Evolutionary conservation across 1,284 basidiomycete species (phyloP), one percentile per base, ranked within the genome.

Genomic region (Ustilago lituana): DNA sequence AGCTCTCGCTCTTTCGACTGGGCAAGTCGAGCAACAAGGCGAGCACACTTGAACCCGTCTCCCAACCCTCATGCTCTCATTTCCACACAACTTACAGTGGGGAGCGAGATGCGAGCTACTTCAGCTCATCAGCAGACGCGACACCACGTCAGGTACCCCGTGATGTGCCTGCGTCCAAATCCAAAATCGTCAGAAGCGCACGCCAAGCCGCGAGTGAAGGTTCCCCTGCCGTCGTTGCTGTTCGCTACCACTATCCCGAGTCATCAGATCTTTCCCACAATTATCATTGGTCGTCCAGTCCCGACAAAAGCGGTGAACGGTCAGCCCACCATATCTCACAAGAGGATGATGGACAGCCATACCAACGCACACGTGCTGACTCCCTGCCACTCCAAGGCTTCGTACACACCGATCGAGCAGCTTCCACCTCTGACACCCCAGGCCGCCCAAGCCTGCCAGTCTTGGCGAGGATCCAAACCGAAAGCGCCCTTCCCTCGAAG

Each of bases 1-100:
- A 56, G 32, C 66, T 69, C 17, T 64, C 60, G 10, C 60, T 69
- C 46, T 69, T 69, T 19, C 66, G 66, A n/a, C 39, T 69, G 14
- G 52, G 29, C 35, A 69, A 69, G 46, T 31, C 59, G 4, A 50
- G 51, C 17, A 29, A 27, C 4, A 52, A 54, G 32, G 12, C 36
- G 7, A 27, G 9, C 37, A 11, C 29, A 22, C 14, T n/a, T n/a
- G n/a, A n/a, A n/a, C n/a, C n/a, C n/a, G n/a, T 29, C 15, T 20
- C 32, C 4, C 37, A 35, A 4, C 22, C 32, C 31, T 32, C 41
- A 15, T 3, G 9, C 7, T 12, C 27, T 6, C 27, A 29, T 29
- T 7, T 6, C 27, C 7, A 6, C 12, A 29, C 27, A 12, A 29
- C 7, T 12, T 29, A 6, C 12, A 29, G 6, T 12, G 27, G 7